Evolutionary conservation across 2,329 filamentous ascomycete genomes (phyloP).

Genomic region (Cladophialophora yegresii): DNA sequence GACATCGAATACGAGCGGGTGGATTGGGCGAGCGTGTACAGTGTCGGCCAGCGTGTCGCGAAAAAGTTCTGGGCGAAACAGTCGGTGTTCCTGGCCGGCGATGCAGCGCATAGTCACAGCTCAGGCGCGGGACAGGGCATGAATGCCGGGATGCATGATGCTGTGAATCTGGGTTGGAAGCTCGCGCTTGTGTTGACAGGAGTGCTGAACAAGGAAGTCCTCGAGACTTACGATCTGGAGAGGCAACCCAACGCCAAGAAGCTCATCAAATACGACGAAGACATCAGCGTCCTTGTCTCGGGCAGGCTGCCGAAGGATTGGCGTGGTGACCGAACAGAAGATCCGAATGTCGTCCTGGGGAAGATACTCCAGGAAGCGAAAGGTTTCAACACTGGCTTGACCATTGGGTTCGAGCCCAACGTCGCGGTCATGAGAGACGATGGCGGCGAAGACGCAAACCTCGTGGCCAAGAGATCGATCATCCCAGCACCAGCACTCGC

Average conservation of each 20-base stretch:
- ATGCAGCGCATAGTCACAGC: constrained; percentile 33
- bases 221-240: constrained; percentile 40
- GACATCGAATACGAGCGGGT: constrained; percentile 45
- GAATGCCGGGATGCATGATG: constrained; percentile 37
- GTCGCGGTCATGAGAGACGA: constrained; percentile 29
- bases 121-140: constrained; percentile 37
- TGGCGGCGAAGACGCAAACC: constrained; percentile 5
- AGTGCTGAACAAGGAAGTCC: constrained; percentile 32
- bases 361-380: constrained; percentile 36
- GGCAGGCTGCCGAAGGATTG: constrained; percentile 42
- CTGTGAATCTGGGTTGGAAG: constrained; percentile 36
- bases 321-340: constrained; percentile 38
- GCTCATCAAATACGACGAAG: constrained; percentile 42
- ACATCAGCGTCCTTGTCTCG: constrained; percentile 35
- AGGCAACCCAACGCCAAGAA: constrained; percentile 39
- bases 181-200: constrained; percentile 35
- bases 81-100: constrained; percentile 33
- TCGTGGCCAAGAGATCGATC: constrained; percentile 25
- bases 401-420: constrained; percentile 36
- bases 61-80: constrained; percentile 32
- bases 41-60: constrained; percentile 47
- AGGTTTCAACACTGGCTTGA: constrained; percentile 39
- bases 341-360: constrained; percentile 37
- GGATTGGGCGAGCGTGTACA: constrained; percentile 51
- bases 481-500: constrained; percentile 34